Base-by-base conservation (phyloP, 768 basidiomycete genomes). In the Suillus americanus region DNA sequence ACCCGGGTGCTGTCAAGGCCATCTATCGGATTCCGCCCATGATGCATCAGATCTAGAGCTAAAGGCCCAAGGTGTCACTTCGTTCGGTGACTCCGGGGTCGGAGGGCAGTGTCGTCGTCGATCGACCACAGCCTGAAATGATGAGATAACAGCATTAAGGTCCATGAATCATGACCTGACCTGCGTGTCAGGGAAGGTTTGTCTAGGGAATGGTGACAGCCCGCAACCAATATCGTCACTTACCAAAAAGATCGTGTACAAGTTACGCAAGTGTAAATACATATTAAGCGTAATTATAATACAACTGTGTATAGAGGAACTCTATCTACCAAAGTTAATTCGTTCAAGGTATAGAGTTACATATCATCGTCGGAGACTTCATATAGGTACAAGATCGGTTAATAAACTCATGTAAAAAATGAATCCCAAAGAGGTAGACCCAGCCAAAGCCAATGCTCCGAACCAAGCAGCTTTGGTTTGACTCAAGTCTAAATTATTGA, bases 401-500 rank as follows among this genome's bases (percentile, higher is more conserved):
- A 54, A 54, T 33, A 54, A n/a, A 54, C 12, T 54, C 53, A 54
- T 54, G 12, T 33, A 54, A 54, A 33, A 54, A 37, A 54, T 54
- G 20, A 54, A 54, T 13, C 53, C 53, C 20, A 54, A 35, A n/a
- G 20, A 33, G 5, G 12, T 7, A 13, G 53, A 3, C 9, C 53
- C 30, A n/a, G 10, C 73, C 3, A 82, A 69, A 13, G 63, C 67
- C 0, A 79, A 71, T 1, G 74, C 82, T 0, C 81, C 79, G 46
- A 77, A 73, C 81, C 82, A 82, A 23, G 77, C 77, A 0, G 18
- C 46, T 48, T 63, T 72, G 69, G 77, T 77, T 48, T 62, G 38
- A 7, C 33, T 25, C 4, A 78, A 28, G 48, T 79, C 79, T 5
- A 54, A 62, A 1, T 7, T 0, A 3, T 1, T 3, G 0, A 61